Evolutionary conservation across 768 basidiomycete genomes (phyloP), one percentile per base, ranked within the genome.

Genomic region (Ramaria sp.): DNA sequence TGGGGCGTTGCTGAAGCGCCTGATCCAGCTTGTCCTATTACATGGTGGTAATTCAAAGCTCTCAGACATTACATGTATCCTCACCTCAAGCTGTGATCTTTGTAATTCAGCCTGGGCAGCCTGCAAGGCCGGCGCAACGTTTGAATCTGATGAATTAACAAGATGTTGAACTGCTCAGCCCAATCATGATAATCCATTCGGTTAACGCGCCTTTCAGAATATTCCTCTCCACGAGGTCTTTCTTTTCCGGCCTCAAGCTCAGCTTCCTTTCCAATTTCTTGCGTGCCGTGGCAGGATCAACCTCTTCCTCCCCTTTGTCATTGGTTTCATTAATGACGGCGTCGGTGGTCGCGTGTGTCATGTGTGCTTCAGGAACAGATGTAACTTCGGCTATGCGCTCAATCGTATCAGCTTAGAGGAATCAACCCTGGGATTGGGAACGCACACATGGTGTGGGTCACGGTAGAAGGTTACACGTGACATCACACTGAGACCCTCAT

Each of bases 191-290:
- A 13, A 43, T 37, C 32, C 18, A 9, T 12, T 7, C 3, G 39
- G 39, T 24, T 5, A 27, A 49, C 16, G 61, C 67, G 55, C 82
- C 81, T 67, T 85, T 84, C 56, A 87, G 73, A 57, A 86, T 85
- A 63, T 83, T 83, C 58, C 80, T 76, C 32, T 82, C 79, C 57
- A 84, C 72, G 42, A 87, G 71, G 42, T 82, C 77, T 38, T 73
- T 64, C 64, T 78, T 77, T n/a, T 78, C 74, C 18, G 83, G 80
- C 37, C 84, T 70, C 18, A 72, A 65, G 42, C 66, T 69, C 43
- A 84, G 69, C 48, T 70, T 70, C 61, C 73, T 74, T 68, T 84
- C 82, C 39, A 85, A 71, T 59, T 71, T 71, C 43, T 70, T 43
- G n/a, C 52, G 52, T 9, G 44, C 52, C 9, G 28, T 22, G 25